Evolutionary conservation across 2,329 filamentous ascomycete genomes (phyloP).

Genomic region (Cladorrhinum sp.): DNA sequence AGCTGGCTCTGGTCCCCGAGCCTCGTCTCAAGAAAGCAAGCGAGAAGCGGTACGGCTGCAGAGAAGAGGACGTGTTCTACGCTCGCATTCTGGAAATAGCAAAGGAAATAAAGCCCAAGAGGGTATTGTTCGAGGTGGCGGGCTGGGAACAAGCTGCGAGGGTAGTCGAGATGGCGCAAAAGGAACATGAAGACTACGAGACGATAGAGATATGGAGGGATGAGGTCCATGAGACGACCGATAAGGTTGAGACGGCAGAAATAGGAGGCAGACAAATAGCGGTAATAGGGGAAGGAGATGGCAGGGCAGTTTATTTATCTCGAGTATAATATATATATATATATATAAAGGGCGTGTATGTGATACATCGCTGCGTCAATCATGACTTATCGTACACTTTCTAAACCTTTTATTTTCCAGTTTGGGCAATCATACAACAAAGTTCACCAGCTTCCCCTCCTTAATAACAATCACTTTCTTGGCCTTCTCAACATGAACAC

Average conservation of each 20-base stretch:
- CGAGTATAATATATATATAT: neutral
- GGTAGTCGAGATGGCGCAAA: constrained; percentile 51
- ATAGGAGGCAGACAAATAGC: constrained; percentile 33
- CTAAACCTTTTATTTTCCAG: neutral
- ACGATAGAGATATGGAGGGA: constrained; percentile 70
- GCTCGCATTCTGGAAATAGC: constrained; percentile 59
- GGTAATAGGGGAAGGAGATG: constrained; percentile 46
- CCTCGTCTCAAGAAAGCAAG: constrained; percentile 11
- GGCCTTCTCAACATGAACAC: constrained; percentile 48
- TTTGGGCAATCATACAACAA: constrained; percentile 46
- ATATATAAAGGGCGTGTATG: neutral
- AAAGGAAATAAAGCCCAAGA: constrained; percentile 43
- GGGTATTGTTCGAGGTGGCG: constrained; percentile 69
- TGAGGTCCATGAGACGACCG: constrained; percentile 28
- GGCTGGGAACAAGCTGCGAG: constrained; percentile 65
- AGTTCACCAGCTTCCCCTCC: constrained; percentile 69
- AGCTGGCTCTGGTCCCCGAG: constrained; percentile 67
- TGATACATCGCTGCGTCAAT: no score
- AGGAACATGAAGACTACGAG: constrained; percentile 21
- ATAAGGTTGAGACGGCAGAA: neutral
- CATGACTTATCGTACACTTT: neutral
- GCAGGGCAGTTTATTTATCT: constrained; percentile 41
- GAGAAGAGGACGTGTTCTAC: constrained; percentile 62
- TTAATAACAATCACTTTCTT: constrained; percentile 64
- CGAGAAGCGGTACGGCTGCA: constrained; percentile 7